Base-by-base conservation (phyloP, 1,139 yeast species). In the Zhuliangozyma blackwelliae region DNA sequence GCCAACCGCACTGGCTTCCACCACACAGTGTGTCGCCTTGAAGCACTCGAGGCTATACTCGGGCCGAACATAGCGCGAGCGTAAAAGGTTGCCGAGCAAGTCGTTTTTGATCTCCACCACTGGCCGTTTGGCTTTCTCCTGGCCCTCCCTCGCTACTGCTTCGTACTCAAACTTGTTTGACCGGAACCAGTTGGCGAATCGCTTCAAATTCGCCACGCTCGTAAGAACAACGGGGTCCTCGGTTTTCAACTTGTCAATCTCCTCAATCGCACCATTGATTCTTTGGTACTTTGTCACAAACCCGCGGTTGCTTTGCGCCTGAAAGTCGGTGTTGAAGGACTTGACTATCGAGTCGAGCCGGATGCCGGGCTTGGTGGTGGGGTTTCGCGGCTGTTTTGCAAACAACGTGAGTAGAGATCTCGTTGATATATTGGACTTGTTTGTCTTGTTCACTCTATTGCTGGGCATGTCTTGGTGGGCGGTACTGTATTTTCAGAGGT, bases 11-110 rank as follows among this genome's bases (percentile, higher is more conserved):
- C 28, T 28, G 10, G 37, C 23, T 2, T 33, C 10, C 4, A 35
- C 10, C 5, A 44, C 31, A 19, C 12, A 23, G 31, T 45, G 49
- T 9, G 48, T 45, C 16, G 48, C 31, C 23, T 12, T 27, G 1
- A 32, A 28, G 12, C 10, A 3, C 23, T 22, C 10, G 23, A 6
- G 9, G 11, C 9, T 10, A 5, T 29, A 22, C 28, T 34, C 28
- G 7, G 34, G 28, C 7, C 29, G 28, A n/a, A 22, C 20, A 12
- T 30, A 23, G 10, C 16, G 25, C 16, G 30, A 13, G n/a, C 26
- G 29, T 10, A 7, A 2, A 7, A 22, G 23, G 7, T 3, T 9
- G 10, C 10, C 23, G 23, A 22, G 23, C 23, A 22, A 16, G 16
- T 16, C 16, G 16, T 4, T 4, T 4, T 16, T 16, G 16, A 16